Evolutionary conservation across 2,329 filamentous ascomycete genomes (phyloP).

Genomic region (Periconia sp.): DNA sequence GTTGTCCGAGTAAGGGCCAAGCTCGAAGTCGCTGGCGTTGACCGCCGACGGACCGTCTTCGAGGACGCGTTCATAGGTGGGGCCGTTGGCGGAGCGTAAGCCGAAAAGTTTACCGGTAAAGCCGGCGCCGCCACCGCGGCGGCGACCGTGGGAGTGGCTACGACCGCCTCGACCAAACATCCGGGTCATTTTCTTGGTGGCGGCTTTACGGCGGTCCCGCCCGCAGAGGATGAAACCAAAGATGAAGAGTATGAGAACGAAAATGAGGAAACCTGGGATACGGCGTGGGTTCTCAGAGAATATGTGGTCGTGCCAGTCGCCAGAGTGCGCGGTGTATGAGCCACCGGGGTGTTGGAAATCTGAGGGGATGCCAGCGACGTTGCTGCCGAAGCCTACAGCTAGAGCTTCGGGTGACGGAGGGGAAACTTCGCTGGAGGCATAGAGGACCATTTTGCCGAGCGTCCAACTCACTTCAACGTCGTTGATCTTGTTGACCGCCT

Average conservation of each 20-base stretch:
- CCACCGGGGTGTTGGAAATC: conserved; percentile 84
- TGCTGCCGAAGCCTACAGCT: conserved; percentile 92
- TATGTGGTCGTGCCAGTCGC: conserved; percentile 60
- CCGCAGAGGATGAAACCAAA: conserved; percentile 75
- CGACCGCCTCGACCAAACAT: conserved; percentile 47
- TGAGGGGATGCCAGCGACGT: conserved; percentile 64
- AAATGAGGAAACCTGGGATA: conserved; percentile 73
- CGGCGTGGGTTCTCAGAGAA: conserved; percentile 67
- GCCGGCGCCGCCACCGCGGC: conserved; percentile 47
- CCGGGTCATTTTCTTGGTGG: conserved; percentile 60
- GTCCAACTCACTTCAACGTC: conserved; percentile 96
- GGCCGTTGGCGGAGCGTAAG: conserved; percentile 40
- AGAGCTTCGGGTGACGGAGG: conserved; percentile 61
- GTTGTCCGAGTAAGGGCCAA: conserved; percentile 65
- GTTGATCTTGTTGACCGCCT: conserved; percentile 89
- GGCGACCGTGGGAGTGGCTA: conserved; percentile 30
- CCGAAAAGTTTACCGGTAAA: conserved; percentile 64
- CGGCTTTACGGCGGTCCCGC: conserved; percentile 66
- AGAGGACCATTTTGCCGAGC: conserved; percentile 92
- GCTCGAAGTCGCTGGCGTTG: conserved; percentile 71
- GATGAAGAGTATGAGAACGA: conserved; percentile 71
- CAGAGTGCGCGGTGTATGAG: conserved; percentile 48
- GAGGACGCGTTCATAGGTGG: conserved; percentile 76
- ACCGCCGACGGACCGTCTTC: conserved; percentile 66
- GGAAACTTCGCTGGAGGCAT: conserved; percentile 85